Evolutionary conservation across 75 land plant genomes (phyloP).

Genomic region (Cunninghamia lanceolata): DNA sequence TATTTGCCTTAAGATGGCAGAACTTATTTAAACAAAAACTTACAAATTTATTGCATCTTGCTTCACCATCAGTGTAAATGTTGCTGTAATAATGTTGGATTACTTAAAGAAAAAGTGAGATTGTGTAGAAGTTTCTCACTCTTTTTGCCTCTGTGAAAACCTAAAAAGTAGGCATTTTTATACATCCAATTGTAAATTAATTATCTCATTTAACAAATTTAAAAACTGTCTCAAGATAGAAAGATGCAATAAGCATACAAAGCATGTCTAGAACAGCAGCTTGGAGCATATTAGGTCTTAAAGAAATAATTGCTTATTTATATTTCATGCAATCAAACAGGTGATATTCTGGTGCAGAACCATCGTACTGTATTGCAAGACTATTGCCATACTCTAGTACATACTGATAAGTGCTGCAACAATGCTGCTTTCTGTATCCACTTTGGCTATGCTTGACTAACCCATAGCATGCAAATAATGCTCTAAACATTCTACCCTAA

Average conservation of each 20-base stretch:
- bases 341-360: conserved; percentile 89
- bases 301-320: background rate
- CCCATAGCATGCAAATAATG: conserved; percentile 84
- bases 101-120: conserved; percentile 90
- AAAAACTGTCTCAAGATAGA: background rate
- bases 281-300: background rate
- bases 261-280: background rate
- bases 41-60: conserved; percentile 99
- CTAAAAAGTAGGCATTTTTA: conserved; percentile 35
- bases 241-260: background rate
- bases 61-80: conserved; percentile 94
- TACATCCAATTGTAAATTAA: no score
- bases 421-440: conserved; percentile 80
- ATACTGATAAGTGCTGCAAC: conserved; percentile 92
- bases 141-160: conserved; percentile 94
- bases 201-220: background rate
- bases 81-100: conserved; percentile 93
- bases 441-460: conserved; percentile 60
- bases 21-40: conserved; percentile 1
- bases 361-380: conserved; percentile 93
- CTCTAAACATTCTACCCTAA: conserved; percentile 86
- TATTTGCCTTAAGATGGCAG: background rate
- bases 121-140: conserved; percentile 97
- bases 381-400: conserved; percentile 94
- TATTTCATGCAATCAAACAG: conserved; percentile 13